Evolutionary conservation across 805 yeast species (phyloP).

Genomic region (Millerozyma acaciae): DNA sequence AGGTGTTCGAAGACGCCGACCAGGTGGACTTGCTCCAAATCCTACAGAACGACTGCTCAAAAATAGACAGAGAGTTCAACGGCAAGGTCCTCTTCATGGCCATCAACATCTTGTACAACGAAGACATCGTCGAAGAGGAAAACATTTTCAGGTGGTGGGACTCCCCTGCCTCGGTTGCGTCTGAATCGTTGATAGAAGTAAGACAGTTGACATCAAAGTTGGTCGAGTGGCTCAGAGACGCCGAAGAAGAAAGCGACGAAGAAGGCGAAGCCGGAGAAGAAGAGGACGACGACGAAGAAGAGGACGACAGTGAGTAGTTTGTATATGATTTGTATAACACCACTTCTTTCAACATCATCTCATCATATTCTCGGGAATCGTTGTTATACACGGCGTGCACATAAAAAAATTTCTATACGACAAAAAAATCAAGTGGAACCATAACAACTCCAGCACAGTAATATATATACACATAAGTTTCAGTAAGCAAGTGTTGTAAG

Average conservation of each 20-base stretch:
- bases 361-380: no score
- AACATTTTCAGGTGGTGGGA: constrained; percentile 82
- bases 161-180: constrained; percentile 27
- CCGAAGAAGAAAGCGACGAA: constrained; percentile 54
- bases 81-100: constrained; percentile 51
- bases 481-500: no score
- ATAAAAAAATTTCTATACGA: no score
- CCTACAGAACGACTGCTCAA: constrained; percentile 43
- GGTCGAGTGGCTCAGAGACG: constrained; percentile 83
- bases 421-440: no score
- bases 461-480: no score
- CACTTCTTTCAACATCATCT: no score
- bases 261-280: constrained; percentile 13
- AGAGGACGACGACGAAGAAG: no score
- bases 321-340: no score
- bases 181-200: constrained; percentile 43
- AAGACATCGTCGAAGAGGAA: constrained; percentile 81
- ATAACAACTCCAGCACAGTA: no score
- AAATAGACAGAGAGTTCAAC: constrained; percentile 37
- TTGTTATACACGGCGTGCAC: no score
- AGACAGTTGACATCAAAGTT: constrained; percentile 63
- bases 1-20: constrained; percentile 77
- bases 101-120: constrained; percentile 65
- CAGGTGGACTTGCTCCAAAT: constrained; percentile 64
- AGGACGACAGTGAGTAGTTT: no score